Conservation (phyloP, 2,329 filamentous ascomycete species). For the Cercospora nicotianae region DNA sequence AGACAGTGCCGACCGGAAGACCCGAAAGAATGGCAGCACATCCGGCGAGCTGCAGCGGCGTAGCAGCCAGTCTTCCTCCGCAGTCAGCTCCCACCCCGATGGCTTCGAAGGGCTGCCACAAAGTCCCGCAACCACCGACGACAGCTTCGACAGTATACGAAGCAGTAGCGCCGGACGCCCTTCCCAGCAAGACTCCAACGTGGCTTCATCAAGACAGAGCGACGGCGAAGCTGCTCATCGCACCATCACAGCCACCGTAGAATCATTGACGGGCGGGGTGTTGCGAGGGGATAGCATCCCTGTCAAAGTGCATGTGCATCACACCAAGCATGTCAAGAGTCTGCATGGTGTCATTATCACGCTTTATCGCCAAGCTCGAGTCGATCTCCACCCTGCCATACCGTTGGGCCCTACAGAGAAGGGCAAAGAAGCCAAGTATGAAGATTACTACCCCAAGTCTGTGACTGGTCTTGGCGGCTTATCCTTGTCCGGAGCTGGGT, state of each 20-base stretch:
- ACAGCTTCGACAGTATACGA: slow-evolving; percentile 43
- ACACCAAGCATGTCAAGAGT: slow-evolving; percentile 86
- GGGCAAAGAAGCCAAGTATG: slow-evolving; percentile 68
- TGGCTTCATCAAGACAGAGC: slow-evolving; percentile 44
- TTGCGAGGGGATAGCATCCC: slow-evolving; percentile 81
- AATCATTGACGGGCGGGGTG: slow-evolving; percentile 78
- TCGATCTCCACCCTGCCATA: slow-evolving; percentile 72
- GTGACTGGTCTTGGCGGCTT: slow-evolving; percentile 82
- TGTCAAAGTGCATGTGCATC: slow-evolving; percentile 77
- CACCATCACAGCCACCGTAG: slow-evolving; percentile 82
- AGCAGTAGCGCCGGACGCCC: slow-evolving; percentile 26
- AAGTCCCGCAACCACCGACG: slow-evolving; percentile 50
- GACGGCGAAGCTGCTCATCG: slow-evolving; percentile 57
- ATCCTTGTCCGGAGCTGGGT: slow-evolving; percentile 80
- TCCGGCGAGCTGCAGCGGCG: slow-evolving; percentile 29
- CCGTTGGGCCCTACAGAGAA: slow-evolving; percentile 63
- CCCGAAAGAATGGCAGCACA: slow-evolving; percentile 27
- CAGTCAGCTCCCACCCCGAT: slow-evolving; percentile 33
- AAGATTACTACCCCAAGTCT: slow-evolving; percentile 84
- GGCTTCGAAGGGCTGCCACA: slow-evolving; percentile 35
- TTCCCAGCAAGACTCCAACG: slow-evolving; percentile 46
- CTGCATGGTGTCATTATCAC: slow-evolving; percentile 91
- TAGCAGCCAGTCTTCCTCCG: slow-evolving; percentile 33
- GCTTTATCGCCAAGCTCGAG: slow-evolving; percentile 83
- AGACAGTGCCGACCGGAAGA: slow-evolving; percentile 31